phyloP scores from a whole-genome alignment of 1,139 yeast species.

The Hyphopichia burtonii region DNA sequence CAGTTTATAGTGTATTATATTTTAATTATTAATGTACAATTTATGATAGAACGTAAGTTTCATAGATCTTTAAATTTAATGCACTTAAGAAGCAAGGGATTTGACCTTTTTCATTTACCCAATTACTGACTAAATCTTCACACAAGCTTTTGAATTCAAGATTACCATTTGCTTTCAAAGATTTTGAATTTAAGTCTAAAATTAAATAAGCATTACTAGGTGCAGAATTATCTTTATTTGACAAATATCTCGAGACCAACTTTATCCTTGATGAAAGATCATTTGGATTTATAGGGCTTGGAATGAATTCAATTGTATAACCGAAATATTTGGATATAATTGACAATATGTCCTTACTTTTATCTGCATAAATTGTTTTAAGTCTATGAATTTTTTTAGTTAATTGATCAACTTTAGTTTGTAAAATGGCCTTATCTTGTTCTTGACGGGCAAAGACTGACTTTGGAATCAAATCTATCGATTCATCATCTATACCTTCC shows the following conservation, averaged over 20 bases:
- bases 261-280: constrained; percentile 54
- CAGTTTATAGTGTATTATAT: not conserved
- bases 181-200: constrained; percentile 35
- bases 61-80: constrained; percentile 64
- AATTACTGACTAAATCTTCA: constrained; percentile 57
- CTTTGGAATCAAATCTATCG: constrained; percentile 44
- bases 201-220: constrained; percentile 32
- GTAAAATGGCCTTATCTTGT: constrained; percentile 50
- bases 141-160: constrained; percentile 49
- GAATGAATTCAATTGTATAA: constrained; percentile 68
- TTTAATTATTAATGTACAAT: not conserved
- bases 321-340: constrained; percentile 73
- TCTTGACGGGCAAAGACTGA: constrained; percentile 66
- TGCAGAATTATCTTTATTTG: constrained; percentile 10
- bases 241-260: constrained; percentile 56
- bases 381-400: constrained; percentile 61
- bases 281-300: constrained; percentile 54
- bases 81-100: constrained; percentile 83
- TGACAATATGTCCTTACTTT: constrained; percentile 71
- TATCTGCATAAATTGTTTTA: constrained; percentile 62
- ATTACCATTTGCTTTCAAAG: constrained; percentile 42
- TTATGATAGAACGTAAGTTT: constrained; percentile 12
- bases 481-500: constrained; percentile 9
- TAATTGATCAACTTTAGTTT: constrained; percentile 49
- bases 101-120: constrained; percentile 70